Evolutionary conservation across 768 basidiomycete genomes (phyloP), one percentile per base, ranked within the genome.

Genomic region (Russula sp.): DNA sequence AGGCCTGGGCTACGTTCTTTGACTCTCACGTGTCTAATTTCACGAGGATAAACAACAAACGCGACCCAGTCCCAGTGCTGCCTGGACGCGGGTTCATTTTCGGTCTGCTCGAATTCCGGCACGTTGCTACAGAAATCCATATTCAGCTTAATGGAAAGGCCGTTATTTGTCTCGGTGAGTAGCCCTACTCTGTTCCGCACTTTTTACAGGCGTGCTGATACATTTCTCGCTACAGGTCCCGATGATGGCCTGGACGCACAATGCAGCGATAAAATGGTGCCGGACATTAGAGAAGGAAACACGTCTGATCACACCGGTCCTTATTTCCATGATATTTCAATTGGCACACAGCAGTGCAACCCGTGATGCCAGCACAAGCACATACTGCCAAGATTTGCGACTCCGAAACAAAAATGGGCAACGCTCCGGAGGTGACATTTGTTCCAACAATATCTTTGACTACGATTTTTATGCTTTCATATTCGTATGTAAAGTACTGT

Each of bases 271-370:
- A 69, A 71, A 44, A 77, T 79, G 5, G 86, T 87, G 13, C 83
- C 84, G 1, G 83, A 79, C 67, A 72, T 89, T 58, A 10, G 8
- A 0, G 4, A 53, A 2, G 64, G 63, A 40, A 5, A 40, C 34
- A 75, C 83, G 51, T 57, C 80, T 7, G 70, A 89, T 69, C 88
- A 90, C 72, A 71, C 83, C 54, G 86, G 87, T 65, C 78, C 80
- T 10, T 82, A 80, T n/a, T n/a, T n/a, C 65, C 72, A 85, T 61
- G 84, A 84, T 24, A 80, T 85, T 57, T 76, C 69, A 61, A 81
- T 87, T 46, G 85, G 86, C 49, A 83, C 82, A 5, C 74, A 79
- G 30, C 80, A 70, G 64, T 74, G 72, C 59, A 71, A 61, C 18
- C 70, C 64, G 65, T 66, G 46, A 65, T 18, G n/a, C 24, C 7